A percentile compares a stretch with the other conserved stretches of the same genome.
These are phyloP conservation scores for Limonomyces culmigenus DNA, from an alignment of 1,284 basidiomycete genomes.

Conservation along the genomic window DNA sequence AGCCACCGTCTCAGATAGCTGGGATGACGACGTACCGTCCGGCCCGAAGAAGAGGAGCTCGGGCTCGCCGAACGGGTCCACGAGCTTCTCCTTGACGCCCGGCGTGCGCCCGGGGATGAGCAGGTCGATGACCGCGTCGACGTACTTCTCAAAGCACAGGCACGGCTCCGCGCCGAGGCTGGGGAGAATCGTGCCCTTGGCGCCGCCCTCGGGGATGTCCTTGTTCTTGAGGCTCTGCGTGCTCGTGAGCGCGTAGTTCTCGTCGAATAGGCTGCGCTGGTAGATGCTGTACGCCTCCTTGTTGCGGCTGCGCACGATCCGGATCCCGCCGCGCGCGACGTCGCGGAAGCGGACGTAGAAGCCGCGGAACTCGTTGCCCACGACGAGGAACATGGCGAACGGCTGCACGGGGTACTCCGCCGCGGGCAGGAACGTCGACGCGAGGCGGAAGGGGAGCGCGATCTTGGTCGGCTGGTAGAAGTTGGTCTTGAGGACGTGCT, in stretches of 20 bases:
- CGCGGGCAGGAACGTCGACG: constrained; percentile 85
- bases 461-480: constrained; percentile 98
- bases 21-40: constrained; percentile 41
- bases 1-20: background rate
- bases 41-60: constrained; percentile 98
- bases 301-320: constrained; percentile 88
- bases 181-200: constrained; percentile 94
- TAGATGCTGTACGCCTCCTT: constrained; percentile 43
- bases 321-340: constrained; percentile 92
- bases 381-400: constrained; percentile 88
- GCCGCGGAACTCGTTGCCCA: constrained; percentile 89
- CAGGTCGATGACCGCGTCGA: constrained; percentile 84
- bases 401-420: constrained; percentile 87
- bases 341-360: constrained; percentile 98
- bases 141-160: constrained; percentile 94
- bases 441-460: constrained; percentile 93
- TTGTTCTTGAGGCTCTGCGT: constrained; percentile 98
- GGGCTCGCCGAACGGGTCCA: constrained; percentile 82
- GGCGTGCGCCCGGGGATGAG: constrained; percentile 84
- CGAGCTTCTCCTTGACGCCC: constrained; percentile 90
- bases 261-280: no score
- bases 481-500: constrained; percentile 93
- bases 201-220: constrained; percentile 94
- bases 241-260: constrained; percentile 87
- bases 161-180: constrained; percentile 75